Percentiles rank a stretch among this genome's conserved stretches.
phyloP scores from a whole-genome alignment of 768 basidiomycete species.

The Boletus rubroflammeus region DNA sequence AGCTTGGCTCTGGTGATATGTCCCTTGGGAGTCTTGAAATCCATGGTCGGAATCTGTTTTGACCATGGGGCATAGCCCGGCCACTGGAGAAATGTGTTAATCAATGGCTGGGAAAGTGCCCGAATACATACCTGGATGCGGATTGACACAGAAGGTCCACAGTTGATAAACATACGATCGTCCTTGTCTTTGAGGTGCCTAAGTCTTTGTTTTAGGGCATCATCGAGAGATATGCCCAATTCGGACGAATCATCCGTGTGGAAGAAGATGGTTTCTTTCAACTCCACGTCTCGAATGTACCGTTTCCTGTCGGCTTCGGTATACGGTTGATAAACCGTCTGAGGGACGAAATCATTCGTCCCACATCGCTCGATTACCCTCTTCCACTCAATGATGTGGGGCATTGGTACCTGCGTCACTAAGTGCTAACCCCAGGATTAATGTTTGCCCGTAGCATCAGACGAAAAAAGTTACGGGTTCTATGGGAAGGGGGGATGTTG shows the following conservation, averaged over 20 bases:
- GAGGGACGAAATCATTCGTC: conserved; percentile 58
- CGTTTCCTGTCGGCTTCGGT: conserved; percentile 74
- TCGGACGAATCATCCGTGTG: conserved; percentile 48
- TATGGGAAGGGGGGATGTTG: background rate
- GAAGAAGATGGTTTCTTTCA: conserved; percentile 67
- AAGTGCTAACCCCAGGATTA: conserved; percentile 20
- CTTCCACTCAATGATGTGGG: conserved; percentile 30
- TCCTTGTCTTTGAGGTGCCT: conserved; percentile 55
- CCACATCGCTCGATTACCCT: conserved; percentile 15
- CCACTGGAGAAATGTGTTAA: conserved; percentile 48
- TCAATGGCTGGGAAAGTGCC: background rate
- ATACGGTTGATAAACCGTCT: conserved; percentile 70
- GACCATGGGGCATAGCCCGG: conserved; percentile 77
- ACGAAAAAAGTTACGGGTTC: conserved; percentile 14
- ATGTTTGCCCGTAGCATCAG: background rate
- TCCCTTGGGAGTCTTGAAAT: conserved; percentile 74
- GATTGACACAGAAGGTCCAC: conserved; percentile 79
- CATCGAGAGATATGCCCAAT: conserved; percentile 59
- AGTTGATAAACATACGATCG: conserved; percentile 62
- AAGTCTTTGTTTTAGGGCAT: conserved; percentile 60
- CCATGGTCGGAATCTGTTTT: conserved; percentile 77
- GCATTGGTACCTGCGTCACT: conserved; percentile 17
- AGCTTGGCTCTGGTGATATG: conserved; percentile 75
- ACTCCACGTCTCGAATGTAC: conserved; percentile 66
- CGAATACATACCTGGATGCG: conserved; percentile 57